Percentiles rank a stretch among this genome's conserved stretches.
Conservation (phyloP, 1,284 basidiomycete genomes). For the Coniophora puteana region DNA sequence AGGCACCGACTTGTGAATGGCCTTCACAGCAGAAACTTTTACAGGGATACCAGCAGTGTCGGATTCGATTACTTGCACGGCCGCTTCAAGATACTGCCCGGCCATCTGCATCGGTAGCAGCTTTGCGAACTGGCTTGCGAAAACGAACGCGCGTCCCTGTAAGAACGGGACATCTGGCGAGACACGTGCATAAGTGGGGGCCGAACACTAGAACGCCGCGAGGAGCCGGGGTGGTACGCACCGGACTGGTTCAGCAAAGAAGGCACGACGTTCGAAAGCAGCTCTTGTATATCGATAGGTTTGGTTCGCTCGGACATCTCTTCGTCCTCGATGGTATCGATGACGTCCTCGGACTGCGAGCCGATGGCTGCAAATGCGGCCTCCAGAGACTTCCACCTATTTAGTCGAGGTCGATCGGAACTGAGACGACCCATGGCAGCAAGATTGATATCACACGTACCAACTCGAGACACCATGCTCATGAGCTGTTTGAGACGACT, state of each 20-base stretch:
- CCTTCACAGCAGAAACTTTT: slow-evolving; percentile 92
- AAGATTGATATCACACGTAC: slow-evolving; percentile 27
- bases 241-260: slow-evolving; percentile 66
- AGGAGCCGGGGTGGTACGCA: slow-evolving; percentile 27
- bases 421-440: background rate
- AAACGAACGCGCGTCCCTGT: slow-evolving; percentile 92
- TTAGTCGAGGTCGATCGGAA: background rate
- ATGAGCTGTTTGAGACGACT: slow-evolving; percentile 50
- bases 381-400: slow-evolving; percentile 93
- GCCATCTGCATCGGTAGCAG: slow-evolving; percentile 70
- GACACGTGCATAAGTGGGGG: slow-evolving; percentile 6
- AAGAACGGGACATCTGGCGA: slow-evolving; percentile 78
- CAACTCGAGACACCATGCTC: slow-evolving; percentile 52
- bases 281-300: slow-evolving; percentile 72
- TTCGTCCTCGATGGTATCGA: slow-evolving; percentile 77
- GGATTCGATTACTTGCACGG: slow-evolving; percentile 82
- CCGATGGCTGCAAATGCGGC: slow-evolving; percentile 83
- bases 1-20: slow-evolving; percentile 75
- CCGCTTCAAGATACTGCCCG: slow-evolving; percentile 83
- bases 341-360: slow-evolving; percentile 74
- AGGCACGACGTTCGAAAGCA: slow-evolving; percentile 80
- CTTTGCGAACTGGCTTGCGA: slow-evolving; percentile 86
- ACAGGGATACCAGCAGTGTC: slow-evolving; percentile 72
- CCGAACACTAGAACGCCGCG: background rate
- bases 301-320: slow-evolving; percentile 55